These are phyloP conservation scores for Tubosaeta sp. DNA, from an alignment of 768 basidiomycete genomes.

Conservation along the genomic window DNA sequence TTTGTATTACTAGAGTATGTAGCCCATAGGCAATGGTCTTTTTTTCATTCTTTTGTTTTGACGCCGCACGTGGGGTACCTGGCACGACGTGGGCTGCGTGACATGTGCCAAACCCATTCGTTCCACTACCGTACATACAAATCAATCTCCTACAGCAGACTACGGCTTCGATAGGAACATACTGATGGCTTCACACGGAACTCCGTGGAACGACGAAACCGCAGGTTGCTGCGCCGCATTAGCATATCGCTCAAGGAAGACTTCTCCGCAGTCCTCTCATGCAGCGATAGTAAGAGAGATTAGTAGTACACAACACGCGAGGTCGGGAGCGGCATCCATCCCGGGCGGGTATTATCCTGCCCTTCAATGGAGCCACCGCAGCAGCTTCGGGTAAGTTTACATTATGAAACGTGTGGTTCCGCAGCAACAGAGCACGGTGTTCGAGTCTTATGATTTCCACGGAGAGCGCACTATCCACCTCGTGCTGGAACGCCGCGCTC, in stretches of 20 bases:
- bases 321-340: background rate
- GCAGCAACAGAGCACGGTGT: background rate
- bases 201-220: background rate
- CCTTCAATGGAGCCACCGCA: background rate
- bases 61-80: too few species aligned
- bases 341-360: background rate
- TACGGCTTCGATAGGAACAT: background rate
- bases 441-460: background rate
- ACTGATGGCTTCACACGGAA: too few species aligned
- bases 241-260: background rate
- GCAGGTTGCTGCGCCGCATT: background rate
- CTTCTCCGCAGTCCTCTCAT: background rate
- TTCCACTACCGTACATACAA: background rate
- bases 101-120: too few species aligned
- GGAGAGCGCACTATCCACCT: background rate
- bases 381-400: background rate
- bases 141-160: too few species aligned
- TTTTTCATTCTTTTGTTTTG: background rate
- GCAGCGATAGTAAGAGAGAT: background rate
- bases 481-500: background rate
- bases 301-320: background rate
- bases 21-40: background rate
- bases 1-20: background rate
- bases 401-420: background rate
- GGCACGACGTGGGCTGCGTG: too few species aligned